phyloP scores from a whole-genome alignment of 2,329 filamentous ascomycete genomes.

The Didymellaceae sp. region DNA sequence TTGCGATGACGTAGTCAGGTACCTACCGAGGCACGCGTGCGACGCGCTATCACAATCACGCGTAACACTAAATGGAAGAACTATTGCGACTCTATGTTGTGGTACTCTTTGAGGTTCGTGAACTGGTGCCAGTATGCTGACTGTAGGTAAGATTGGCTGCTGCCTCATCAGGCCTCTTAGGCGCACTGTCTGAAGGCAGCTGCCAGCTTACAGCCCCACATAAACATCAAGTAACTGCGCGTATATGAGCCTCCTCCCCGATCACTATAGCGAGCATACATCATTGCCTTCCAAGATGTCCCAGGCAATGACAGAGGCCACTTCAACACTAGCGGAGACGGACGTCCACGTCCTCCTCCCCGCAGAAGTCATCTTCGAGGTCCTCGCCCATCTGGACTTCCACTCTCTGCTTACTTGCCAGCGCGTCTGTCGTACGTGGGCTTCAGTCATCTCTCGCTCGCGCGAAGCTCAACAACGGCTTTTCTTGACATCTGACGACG shows the following conservation, averaged over 20 bases:
- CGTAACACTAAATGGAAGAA: neutral
- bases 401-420: conserved; percentile 3
- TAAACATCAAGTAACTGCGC: no score
- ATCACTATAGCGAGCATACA: no score
- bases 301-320: no score
- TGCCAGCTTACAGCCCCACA: neutral
- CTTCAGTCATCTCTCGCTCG: neutral
- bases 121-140: neutral
- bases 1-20: conserved; percentile 28
- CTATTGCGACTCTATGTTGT: neutral
- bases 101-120: no score
- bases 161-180: no score
- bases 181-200: neutral
- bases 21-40: conserved; percentile 16
- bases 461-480: neutral
- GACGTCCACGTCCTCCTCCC: conserved; percentile 3
- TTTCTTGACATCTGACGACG: neutral
- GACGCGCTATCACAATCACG: conserved; percentile 25
- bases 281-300: no score
- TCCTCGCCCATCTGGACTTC: neutral
- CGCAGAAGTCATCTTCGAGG: neutral
- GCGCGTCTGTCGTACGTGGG: conserved; percentile 1
- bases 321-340: no score
- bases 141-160: neutral
- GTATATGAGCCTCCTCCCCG: no score